Conservation (phyloP, 2,329 filamentous ascomycete genomes). For the Botrytis aclada region DNA sequence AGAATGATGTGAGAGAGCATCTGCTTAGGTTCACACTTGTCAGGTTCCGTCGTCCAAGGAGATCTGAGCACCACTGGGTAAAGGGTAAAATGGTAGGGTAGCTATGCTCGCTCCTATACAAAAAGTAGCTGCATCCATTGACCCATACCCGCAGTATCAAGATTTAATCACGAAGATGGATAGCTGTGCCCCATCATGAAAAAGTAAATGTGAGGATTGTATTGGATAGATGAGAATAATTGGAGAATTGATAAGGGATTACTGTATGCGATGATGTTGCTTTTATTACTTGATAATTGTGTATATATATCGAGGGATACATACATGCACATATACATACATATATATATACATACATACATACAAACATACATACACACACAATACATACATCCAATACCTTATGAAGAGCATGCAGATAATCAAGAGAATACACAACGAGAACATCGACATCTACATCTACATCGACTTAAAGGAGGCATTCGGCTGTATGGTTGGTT, state of each 20-base stretch:
- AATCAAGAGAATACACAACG: neutral
- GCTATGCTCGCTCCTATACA: neutral
- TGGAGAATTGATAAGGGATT: neutral
- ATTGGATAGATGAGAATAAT: neutral
- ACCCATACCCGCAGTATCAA: neutral
- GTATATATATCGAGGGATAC: neutral
- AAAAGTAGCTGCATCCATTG: neutral
- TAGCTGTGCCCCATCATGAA: neutral
- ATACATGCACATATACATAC: too few species aligned
- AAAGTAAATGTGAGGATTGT: neutral
- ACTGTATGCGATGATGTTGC: neutral
- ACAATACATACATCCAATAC: neutral
- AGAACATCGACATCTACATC: neutral
- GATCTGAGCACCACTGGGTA: neutral
- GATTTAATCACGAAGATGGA: neutral
- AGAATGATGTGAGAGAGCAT: neutral
- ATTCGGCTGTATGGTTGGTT: neutral
- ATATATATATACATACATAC: too few species aligned
- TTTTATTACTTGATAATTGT: neutral
- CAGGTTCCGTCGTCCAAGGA: constrained; percentile 1
- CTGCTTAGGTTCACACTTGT: neutral
- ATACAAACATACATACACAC: too few species aligned
- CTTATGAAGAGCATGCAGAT: neutral
- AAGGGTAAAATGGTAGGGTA: neutral
- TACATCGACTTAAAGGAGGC: neutral